Evolutionary conservation across 2,329 filamentous ascomycete genomes (phyloP), one percentile per base, ranked within the genome.

Genomic region (Pleoardoris graminearum): DNA sequence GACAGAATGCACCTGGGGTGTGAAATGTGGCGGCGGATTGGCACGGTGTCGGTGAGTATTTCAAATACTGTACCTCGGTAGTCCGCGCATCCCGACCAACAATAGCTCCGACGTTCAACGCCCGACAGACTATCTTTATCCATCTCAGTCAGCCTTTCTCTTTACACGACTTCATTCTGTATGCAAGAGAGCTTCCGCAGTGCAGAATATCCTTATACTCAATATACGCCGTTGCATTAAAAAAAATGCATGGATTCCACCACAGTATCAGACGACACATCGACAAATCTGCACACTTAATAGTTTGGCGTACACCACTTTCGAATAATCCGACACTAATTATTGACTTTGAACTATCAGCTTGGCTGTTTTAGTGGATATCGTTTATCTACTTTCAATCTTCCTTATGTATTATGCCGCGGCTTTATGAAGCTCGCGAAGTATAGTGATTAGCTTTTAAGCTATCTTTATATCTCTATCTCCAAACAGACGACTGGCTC

Each of bases 11-110:
- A 41, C 48, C 50, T 29, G 50, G 45, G 29, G 36, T 29, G 44
- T 38, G 57, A 61, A 60, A 61, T 59, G 50, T 36, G 42, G 52
- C 33, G 39, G 37, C 48, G 58, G 55, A 43, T 35, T 36, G 19
- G 37, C 16, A 42, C 42, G 54, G 53, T 60, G 50, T 54, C 62
- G 46, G 55, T 56, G 19, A 44, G 61, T 62, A 70, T 70, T 70
- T 61, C 57, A 69, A 69, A 68, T 69, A 43, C 55, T 38, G 44
- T 19, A 39, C 27, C 56, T 19, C 51, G 45, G 54, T 39, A 51
- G 55, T 45, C 50, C 48, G 48, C 60, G 62, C 63, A 58, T 42
- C 51, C 51, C 35, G 54, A 54, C 43, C 48, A 41, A 50, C 50
- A 51, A 30, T 48, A 54, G 43, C 38, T 23, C 51, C 47, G 49